Percentiles rank a stretch among this genome's conserved stretches.
phyloP scores from a whole-genome alignment of 768 basidiomycete genomes.

The Porpolomopsis calyptriformis region DNA sequence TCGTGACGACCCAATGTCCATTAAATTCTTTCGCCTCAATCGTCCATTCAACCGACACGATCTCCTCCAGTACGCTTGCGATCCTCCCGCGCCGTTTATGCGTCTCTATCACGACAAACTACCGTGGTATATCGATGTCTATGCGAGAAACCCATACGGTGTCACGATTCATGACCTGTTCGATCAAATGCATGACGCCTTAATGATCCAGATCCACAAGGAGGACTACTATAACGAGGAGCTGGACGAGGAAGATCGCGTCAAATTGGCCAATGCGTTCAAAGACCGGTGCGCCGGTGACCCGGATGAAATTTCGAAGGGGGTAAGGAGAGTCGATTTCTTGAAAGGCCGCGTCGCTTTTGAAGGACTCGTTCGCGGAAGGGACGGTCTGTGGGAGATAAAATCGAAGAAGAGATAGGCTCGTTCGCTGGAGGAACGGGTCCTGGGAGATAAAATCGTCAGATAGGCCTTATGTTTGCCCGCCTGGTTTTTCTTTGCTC shows the following conservation, averaged over 20 bases:
- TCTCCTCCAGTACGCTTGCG: conserved; percentile 31
- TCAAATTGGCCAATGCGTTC: conserved; percentile 26
- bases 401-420: conserved; percentile 3
- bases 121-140: conserved; percentile 43
- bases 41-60: conserved; percentile 16
- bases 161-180: conserved; percentile 38
- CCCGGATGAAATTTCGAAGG: conserved; percentile 22
- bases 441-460: too few species aligned
- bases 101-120: conserved; percentile 33
- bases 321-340: conserved; percentile 37
- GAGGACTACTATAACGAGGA: conserved; percentile 38
- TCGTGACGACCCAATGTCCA: conserved; percentile 8
- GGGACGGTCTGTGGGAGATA: conserved; percentile 36
- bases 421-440: too few species aligned
- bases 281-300: conserved; percentile 25
- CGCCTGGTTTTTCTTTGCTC: too few species aligned
- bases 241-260: conserved; percentile 28
- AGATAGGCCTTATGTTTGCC: too few species aligned
- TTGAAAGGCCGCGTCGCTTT: conserved; percentile 28
- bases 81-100: conserved; percentile 33
- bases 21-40: conserved; percentile 2
- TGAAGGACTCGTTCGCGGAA: conserved; percentile 27
- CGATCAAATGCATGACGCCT: conserved; percentile 22
- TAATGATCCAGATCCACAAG: conserved; percentile 26
- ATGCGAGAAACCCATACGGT: conserved; percentile 23